phyloP scores from a whole-genome alignment of 1,139 yeast genomes.

The Yamadazyma trypodendri region DNA sequence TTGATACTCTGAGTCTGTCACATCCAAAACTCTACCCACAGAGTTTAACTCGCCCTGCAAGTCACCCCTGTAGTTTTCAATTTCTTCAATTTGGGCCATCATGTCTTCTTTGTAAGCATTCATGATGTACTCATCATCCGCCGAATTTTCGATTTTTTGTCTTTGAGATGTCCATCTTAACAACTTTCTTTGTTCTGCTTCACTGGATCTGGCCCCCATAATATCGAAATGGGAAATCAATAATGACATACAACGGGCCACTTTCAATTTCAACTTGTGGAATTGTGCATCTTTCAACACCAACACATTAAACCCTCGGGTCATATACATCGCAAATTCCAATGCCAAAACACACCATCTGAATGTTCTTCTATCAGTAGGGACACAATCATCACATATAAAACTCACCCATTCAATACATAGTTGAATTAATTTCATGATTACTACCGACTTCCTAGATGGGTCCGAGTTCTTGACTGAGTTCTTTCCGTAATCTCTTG shows the following conservation, averaged over 20 bases:
- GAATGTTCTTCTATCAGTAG: conserved; percentile 87
- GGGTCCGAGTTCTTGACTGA: conserved; percentile 67
- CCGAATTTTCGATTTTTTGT: conserved; percentile 48
- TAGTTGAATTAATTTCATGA: conserved; percentile 69
- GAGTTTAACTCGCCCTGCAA: conserved; percentile 49
- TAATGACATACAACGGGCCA: conserved; percentile 92
- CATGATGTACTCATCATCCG: conserved; percentile 61
- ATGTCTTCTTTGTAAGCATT: conserved; percentile 58
- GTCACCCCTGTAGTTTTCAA: conserved; percentile 57
- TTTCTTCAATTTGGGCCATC: conserved; percentile 54
- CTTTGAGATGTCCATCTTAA: conserved; percentile 54
- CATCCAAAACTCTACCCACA: conserved; percentile 88
- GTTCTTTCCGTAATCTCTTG: conserved; percentile 80
- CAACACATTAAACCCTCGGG: conserved; percentile 83
- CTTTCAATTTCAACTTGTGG: conserved; percentile 68
- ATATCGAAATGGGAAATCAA: conserved; percentile 94
- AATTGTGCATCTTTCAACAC: conserved; percentile 80
- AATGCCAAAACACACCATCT: conserved; percentile 95
- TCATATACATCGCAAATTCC: conserved; percentile 95
- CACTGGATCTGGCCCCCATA: conserved; percentile 95
- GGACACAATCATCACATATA: conserved; percentile 91
- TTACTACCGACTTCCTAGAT: conserved; percentile 63
- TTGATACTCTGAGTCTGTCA: conserved; percentile 82
- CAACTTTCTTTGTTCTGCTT: conserved; percentile 62
- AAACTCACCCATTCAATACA: conserved; percentile 91